Percentiles rank a stretch among this genome's conserved stretches.
Evolutionary conservation across 495 filamentous ascomycete species (phyloP).

Genomic region (Symbiotaphrina buchneri): DNA sequence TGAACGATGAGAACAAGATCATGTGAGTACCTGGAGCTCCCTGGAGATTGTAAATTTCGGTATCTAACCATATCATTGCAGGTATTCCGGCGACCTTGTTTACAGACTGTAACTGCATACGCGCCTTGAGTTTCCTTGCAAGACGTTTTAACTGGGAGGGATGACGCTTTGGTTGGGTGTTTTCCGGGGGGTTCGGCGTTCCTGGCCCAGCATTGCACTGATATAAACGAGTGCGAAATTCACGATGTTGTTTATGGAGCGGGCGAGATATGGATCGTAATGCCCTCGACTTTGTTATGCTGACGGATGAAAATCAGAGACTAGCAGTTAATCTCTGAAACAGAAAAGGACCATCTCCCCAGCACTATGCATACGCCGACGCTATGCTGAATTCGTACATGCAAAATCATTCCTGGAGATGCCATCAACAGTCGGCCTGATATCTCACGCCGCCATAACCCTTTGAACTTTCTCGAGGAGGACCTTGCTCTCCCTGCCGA

Average conservation of each 20-base stretch:
- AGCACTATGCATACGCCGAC: too few relatives aligned
- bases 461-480: slow-evolving; percentile 62
- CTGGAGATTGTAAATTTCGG: background rate
- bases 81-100: slow-evolving; percentile 29
- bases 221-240: too few relatives aligned
- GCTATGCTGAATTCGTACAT: too few relatives aligned
- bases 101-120: slow-evolving; percentile 24
- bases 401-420: too few relatives aligned
- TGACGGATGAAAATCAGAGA: too few relatives aligned
- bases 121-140: too few relatives aligned
- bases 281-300: too few relatives aligned
- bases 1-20: slow-evolving; percentile 71
- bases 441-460: slow-evolving; percentile 29
- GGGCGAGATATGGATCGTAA: too few relatives aligned
- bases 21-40: slow-evolving; percentile 42
- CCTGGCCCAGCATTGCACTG: too few relatives aligned
- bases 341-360: too few relatives aligned
- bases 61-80: slow-evolving; percentile 6
- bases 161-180: background rate
- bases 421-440: background rate
- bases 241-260: too few relatives aligned
- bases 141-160: background rate
- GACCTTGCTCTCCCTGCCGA: slow-evolving; percentile 70
- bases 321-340: too few relatives aligned
- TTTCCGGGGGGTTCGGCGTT: background rate